phyloP scores from a whole-genome alignment of 176 grass and related monocot species.

The Guadua angustifolia region DNA sequence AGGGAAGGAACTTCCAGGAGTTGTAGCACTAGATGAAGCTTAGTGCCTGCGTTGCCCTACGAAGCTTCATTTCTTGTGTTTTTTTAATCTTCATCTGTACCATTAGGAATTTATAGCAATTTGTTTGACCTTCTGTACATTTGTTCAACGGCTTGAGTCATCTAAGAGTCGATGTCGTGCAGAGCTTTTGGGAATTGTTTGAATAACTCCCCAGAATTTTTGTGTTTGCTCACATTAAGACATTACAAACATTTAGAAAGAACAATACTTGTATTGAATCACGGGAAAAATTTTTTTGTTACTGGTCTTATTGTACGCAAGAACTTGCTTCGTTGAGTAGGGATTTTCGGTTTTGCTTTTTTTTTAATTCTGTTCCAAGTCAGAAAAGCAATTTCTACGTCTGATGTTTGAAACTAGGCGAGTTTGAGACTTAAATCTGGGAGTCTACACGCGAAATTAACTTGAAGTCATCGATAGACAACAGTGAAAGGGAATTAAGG shows the following conservation, averaged over 20 bases:
- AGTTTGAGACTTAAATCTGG: not conserved
- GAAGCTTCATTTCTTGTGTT: slow-evolving; percentile 46
- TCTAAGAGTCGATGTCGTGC: slow-evolving; percentile 48
- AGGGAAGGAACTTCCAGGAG: slow-evolving; percentile 79
- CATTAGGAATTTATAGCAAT: not conserved
- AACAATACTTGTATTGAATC: not conserved
- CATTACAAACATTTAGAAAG: not conserved
- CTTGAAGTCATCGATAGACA: no score
- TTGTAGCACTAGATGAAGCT: slow-evolving; percentile 66
- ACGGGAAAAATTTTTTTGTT: not conserved
- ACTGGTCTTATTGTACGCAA: not conserved
- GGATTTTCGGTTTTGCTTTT: not conserved
- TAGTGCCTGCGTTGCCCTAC: slow-evolving; percentile 30
- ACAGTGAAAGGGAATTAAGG: no score
- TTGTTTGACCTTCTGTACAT: not conserved
- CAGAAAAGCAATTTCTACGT: not conserved
- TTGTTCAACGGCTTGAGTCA: not conserved
- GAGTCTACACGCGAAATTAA: not conserved
- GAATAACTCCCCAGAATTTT: slow-evolving; percentile 1
- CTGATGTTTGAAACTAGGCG: not conserved
- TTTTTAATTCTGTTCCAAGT: not conserved
- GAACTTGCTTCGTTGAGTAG: not conserved
- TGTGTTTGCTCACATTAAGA: not conserved
- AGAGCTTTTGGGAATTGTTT: slow-evolving; percentile 55
- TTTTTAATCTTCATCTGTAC: slow-evolving; percentile 10